Evolutionary conservation across 208 protist species (phyloP).

Genomic region (Leptomonas pyrrhocoris): DNA sequence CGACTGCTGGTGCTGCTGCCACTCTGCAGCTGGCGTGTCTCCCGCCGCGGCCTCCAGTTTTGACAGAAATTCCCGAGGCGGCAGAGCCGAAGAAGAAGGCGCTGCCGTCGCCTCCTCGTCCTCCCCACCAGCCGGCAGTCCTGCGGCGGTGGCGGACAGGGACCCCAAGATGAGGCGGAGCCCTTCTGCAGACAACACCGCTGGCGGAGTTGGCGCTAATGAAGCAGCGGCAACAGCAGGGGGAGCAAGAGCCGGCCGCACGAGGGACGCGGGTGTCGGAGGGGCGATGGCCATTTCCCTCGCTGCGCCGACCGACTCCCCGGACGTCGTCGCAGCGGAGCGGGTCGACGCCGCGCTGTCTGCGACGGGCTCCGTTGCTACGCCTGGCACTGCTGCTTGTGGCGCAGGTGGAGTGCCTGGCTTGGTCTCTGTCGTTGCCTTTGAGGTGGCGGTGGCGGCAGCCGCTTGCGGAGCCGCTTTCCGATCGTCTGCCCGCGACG

Average conservation of each 20-base stretch:
- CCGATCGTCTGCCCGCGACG: neutral
- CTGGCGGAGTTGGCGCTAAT: neutral
- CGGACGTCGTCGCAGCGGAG: neutral
- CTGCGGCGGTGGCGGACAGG: constrained; percentile 6
- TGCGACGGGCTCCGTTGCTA: neutral
- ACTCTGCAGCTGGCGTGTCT: neutral
- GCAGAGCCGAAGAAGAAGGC: neutral
- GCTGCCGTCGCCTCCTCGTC: neutral
- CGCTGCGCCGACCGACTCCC: neutral
- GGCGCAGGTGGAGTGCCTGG: neutral
- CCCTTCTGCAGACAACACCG: constrained; percentile 19
- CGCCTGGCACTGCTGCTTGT: neutral
- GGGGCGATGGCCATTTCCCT: neutral
- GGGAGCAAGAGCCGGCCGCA: neutral
- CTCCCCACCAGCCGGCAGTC: neutral
- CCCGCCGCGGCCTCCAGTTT: neutral
- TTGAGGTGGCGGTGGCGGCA: neutral
- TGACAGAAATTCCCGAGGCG: neutral
- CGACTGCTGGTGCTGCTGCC: neutral
- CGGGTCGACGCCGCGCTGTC: too few species aligned
- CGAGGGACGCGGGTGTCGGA: constrained; percentile 7
- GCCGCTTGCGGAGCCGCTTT: neutral
- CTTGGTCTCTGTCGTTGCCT: neutral
- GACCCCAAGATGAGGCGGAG: constrained; percentile 17
- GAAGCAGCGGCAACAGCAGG: neutral